Conservation (phyloP, 257 asterid genomes). For the Capsicum chinense region DNA sequence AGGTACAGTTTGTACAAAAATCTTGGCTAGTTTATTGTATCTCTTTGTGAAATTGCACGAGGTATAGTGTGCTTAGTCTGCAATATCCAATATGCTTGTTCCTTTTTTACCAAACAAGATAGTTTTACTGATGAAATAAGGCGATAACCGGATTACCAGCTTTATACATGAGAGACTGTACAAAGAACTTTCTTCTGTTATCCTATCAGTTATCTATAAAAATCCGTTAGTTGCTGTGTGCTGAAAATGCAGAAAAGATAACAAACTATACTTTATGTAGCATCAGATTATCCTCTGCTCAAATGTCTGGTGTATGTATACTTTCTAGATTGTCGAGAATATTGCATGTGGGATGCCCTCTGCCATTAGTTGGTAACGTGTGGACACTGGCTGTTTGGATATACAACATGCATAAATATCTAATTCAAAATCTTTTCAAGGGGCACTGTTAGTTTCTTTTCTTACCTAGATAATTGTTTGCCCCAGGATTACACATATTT, state of each 20-base stretch:
- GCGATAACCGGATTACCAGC: not conserved
- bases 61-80: not conserved
- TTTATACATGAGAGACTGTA: not conserved
- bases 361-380: not conserved
- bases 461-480: conserved; percentile 8
- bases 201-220: not conserved
- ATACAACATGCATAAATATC: conserved; percentile 1
- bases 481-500: not conserved
- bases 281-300: not conserved
- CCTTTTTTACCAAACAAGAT: not conserved
- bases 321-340: not conserved
- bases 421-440: not conserved
- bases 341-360: not conserved
- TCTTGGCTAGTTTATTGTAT: conserved; percentile 1
- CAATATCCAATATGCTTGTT: not conserved
- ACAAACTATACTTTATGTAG: not conserved
- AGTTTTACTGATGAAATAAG: not conserved
- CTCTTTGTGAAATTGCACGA: not conserved
- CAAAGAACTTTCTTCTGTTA: not conserved
- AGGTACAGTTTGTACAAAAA: conserved; percentile 51
- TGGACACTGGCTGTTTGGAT: not conserved
- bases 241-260: not conserved
- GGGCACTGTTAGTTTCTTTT: not conserved
- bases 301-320: not conserved
- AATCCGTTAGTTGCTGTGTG: not conserved